Conservation (phyloP, 176 grass and related monocot genomes). For the Musa beccarii region DNA sequence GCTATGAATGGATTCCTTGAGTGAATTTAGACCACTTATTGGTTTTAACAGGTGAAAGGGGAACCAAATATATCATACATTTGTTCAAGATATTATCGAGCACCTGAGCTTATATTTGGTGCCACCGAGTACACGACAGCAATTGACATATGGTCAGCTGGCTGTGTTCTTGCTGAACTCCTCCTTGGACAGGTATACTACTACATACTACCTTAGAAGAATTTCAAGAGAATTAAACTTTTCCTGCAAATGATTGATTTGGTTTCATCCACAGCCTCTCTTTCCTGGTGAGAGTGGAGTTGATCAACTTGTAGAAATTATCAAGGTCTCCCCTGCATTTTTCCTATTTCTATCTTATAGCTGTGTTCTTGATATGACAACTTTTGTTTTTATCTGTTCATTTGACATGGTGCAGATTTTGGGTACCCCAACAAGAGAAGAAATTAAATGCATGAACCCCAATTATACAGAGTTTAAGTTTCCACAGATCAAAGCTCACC, state of each 20-base stretch:
- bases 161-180: constrained; percentile 64
- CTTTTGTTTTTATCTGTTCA: not conserved
- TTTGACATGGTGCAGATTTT: constrained; percentile 25
- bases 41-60: constrained; percentile 42
- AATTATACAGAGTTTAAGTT: constrained; percentile 57
- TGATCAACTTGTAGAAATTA: constrained; percentile 75
- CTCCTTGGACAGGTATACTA: constrained; percentile 48
- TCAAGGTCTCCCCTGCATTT: constrained; percentile 34
- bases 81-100: constrained; percentile 70
- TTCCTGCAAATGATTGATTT: not conserved
- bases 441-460: constrained; percentile 74
- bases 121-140: constrained; percentile 67
- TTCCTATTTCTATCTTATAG: constrained; percentile 6
- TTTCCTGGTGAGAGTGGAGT: constrained; percentile 71
- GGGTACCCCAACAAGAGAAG: constrained; percentile 58
- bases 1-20: not conserved
- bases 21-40: constrained; percentile 1
- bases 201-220: no score
- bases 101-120: constrained; percentile 74
- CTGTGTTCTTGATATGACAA: not conserved
- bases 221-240: no score
- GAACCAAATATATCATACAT: constrained; percentile 82
- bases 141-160: constrained; percentile 75
- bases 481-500: constrained; percentile 70
- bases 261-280: constrained; percentile 40